A percentile compares a stretch with the other conserved stretches of the same genome.
Evolutionary conservation across 805 yeast genomes (phyloP).

Genomic region (Nakazawaea ambrosiae): DNA sequence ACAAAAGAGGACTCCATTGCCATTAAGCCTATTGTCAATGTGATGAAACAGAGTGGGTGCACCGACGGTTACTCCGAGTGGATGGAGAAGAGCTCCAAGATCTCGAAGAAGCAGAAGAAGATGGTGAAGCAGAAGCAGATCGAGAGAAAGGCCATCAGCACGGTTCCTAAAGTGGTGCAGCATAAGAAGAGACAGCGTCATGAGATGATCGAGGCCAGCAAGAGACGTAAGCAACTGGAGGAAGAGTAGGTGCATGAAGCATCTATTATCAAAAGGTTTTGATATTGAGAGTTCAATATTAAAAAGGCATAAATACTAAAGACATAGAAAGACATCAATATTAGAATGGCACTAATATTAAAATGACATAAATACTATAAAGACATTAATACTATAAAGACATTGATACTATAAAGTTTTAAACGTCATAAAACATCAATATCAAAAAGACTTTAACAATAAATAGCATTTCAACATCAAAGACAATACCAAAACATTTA

Average conservation of each 20-base stretch:
- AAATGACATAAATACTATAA: too few species aligned
- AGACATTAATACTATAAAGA: too few species aligned
- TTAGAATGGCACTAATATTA: too few species aligned
- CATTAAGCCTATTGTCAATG: constrained; percentile 81
- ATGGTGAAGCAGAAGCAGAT: constrained; percentile 48
- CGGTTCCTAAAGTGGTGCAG: constrained; percentile 68
- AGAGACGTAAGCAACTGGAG: constrained; percentile 40
- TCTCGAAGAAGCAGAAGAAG: constrained; percentile 57
- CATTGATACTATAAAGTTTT: too few species aligned
- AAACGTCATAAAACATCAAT: too few species aligned
- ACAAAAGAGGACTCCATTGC: constrained; percentile 81
- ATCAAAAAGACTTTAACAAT: too few species aligned
- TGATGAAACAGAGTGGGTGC: constrained; percentile 89
- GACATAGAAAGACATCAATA: constrained; percentile 1
- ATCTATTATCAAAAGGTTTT: too few species aligned
- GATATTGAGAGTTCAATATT: too few species aligned
- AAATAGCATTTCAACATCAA: too few species aligned
- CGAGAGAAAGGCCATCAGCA: constrained; percentile 71
- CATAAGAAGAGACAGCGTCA: constrained; percentile 53
- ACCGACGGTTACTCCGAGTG: constrained; percentile 60
- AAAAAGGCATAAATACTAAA: too few species aligned
- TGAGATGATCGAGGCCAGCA: constrained; percentile 74
- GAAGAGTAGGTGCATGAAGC: too few species aligned
- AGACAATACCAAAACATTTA: too few species aligned
- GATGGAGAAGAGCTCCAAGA: constrained; percentile 69